Percentiles rank a stretch among this genome's conserved stretches.
These are phyloP conservation scores for Apophysomyces ossiformis DNA, from an alignment of 371 early-diverging fungal species.

Conservation along the genomic window DNA sequence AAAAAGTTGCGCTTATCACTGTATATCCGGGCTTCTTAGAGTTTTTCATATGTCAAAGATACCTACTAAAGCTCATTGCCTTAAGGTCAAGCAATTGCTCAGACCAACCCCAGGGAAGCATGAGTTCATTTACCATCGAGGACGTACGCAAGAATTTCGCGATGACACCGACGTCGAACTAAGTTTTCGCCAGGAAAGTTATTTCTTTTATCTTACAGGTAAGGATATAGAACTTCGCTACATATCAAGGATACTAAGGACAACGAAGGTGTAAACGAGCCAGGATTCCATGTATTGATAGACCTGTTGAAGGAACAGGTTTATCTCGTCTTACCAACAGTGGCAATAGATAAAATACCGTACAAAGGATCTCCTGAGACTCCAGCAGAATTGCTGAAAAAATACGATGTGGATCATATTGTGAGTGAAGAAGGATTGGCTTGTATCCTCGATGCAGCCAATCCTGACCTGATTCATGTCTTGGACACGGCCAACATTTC, in stretches of 20 bases:
- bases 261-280: constrained; percentile 45
- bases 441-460: constrained; percentile 25
- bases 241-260: not conserved
- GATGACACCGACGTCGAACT: constrained; percentile 61
- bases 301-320: constrained; percentile 35
- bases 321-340: constrained; percentile 53
- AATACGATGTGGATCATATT: constrained; percentile 57
- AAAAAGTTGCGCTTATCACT: no score
- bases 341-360: constrained; percentile 41
- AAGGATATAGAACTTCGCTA: not conserved
- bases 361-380: constrained; percentile 61
- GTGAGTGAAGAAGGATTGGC: constrained; percentile 35
- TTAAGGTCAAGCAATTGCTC: constrained; percentile 26
- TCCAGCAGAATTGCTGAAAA: constrained; percentile 34
- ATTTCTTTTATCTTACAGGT: constrained; percentile 64
- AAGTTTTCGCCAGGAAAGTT: constrained; percentile 60
- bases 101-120: constrained; percentile 5
- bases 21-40: not conserved
- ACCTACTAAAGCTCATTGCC: constrained; percentile 34
- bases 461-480: constrained; percentile 39
- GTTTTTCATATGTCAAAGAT: constrained; percentile 14
- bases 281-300: constrained; percentile 57
- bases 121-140: constrained; percentile 42
- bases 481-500: constrained; percentile 26
- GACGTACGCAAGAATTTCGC: constrained; percentile 32